Percentiles rank a stretch among this genome's conserved stretches.
Conservation (phyloP, 495 filamentous ascomycete species). For the Trichocladium uniseriatum region DNA sequence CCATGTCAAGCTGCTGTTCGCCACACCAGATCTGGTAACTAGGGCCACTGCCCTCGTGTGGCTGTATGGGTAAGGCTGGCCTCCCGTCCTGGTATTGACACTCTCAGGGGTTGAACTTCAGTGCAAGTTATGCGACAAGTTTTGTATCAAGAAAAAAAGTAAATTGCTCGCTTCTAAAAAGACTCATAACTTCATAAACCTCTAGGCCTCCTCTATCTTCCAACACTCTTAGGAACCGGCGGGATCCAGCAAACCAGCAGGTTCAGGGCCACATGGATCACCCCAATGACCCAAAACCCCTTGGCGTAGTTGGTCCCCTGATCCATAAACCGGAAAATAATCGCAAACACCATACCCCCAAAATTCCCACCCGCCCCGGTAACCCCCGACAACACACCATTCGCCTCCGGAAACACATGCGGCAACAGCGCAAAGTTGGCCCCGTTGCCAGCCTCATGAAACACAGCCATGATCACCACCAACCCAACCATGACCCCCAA, state of each 20-base stretch:
- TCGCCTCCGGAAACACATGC: constrained; percentile 67
- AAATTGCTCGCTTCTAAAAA: too few species aligned
- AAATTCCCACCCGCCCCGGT: constrained; percentile 76
- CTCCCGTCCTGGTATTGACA: too few species aligned
- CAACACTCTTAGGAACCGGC: constrained; percentile 56
- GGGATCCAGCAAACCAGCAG: constrained; percentile 59
- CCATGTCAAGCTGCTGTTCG: too few species aligned
- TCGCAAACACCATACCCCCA: constrained; percentile 75
- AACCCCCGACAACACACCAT: constrained; percentile 60
- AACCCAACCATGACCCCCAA: constrained; percentile 67
- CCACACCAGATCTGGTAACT: too few species aligned
- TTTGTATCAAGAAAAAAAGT: too few species aligned
- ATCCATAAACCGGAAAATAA: constrained; percentile 68
- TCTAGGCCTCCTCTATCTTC: constrained; percentile 6
- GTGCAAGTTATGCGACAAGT: too few species aligned
- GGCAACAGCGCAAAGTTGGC: constrained; percentile 79
- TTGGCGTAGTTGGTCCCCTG: constrained; percentile 54
- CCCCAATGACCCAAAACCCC: constrained; percentile 70
- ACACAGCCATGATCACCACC: constrained; percentile 61
- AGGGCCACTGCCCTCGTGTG: too few species aligned
- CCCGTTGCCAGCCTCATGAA: constrained; percentile 77
- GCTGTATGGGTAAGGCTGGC: too few species aligned
- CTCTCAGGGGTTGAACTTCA: too few species aligned
- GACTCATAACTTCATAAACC: too few species aligned
- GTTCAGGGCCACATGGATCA: constrained; percentile 57